Base-by-base conservation (phyloP, 2,329 filamentous ascomycete genomes). In the Paraphoma sp. region DNA sequence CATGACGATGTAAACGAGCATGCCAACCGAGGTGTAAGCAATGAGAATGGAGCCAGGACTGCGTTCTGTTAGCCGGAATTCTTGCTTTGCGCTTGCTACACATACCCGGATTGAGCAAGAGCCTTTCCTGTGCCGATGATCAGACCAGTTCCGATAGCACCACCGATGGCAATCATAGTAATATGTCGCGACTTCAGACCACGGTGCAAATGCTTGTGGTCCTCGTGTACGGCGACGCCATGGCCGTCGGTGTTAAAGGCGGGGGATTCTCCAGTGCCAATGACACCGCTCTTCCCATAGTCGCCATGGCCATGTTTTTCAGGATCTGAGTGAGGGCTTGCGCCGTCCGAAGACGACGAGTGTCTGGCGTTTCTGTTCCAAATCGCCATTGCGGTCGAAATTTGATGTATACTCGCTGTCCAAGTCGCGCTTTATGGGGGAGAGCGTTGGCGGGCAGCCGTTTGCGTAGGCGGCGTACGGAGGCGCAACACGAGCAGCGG, bases 1-100 rank as follows among this genome's bases (percentile, higher is more conserved):
- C 90, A 95, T 93, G 65, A 95, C 91, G 42, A 92, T 79, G 76
- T 88, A 95, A 63, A 94, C 91, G 57, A 95, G 77, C 45, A 89
- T 77, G 63, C 89, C 89, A 63, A 91, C 84, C 59, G 89, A 74
- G 38, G 85, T 82, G 78, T 92, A 92, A 9, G 87, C 87, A 72
- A 92, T 89, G 64, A 92, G 82, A 72, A 92, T 86, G 9, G 88
- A 86, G 17, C 80, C 89, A 48, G 89, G 89, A 33, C 82, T 81
- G 45, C 11, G n/a, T 14, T 5, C 17, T 31, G 56, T 73, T 56
- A 74, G 67, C 48, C 12, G 12, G n/a, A 5, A 7, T 28, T 6
- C 2, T 23, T 18, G 7, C 6, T 29, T 17, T 11, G 8, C 17
- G 42, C 14, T 31, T 16, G 6, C 3, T 14, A 9, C 42, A 69